phyloP scores from a whole-genome alignment of 2,329 filamentous ascomycete genomes.

The Colletotrichum kahawae region DNA sequence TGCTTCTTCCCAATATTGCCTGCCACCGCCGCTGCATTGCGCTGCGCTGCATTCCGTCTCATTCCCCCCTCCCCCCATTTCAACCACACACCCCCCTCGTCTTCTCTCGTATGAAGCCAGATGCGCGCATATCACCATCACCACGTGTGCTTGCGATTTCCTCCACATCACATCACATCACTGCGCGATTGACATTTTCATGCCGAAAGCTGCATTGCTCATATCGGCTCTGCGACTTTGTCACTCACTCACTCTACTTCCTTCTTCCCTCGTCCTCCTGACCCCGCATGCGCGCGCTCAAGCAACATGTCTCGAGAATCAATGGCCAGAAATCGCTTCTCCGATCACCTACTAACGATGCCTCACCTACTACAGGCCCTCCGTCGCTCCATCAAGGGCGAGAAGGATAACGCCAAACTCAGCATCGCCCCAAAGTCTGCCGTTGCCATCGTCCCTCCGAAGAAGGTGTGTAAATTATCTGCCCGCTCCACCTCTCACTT shows the following conservation, averaged over 20 bases:
- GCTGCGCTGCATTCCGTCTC: background rate
- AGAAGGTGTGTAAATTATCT: constrained; percentile 71
- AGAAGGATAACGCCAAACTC: constrained; percentile 78
- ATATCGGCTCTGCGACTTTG: background rate
- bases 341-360: constrained; percentile 39
- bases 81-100: background rate
- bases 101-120: background rate
- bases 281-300: constrained; percentile 16
- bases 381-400: constrained; percentile 87
- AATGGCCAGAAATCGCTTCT: constrained; percentile 18
- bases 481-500: background rate
- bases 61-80: background rate
- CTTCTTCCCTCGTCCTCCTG: constrained; percentile 15
- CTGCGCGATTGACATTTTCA: background rate
- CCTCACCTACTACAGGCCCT: constrained; percentile 68
- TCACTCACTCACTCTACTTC: constrained; percentile 7
- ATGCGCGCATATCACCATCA: background rate
- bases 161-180: background rate
- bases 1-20: background rate
- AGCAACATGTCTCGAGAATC: constrained; percentile 16
- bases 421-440: constrained; percentile 85
- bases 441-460: constrained; percentile 87
- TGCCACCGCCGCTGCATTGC: background rate
- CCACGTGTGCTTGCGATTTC: background rate
- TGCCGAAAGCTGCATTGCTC: background rate